Base-by-base conservation (phyloP, 257 asterid species). In the Nicotiana benthamiana region DNA sequence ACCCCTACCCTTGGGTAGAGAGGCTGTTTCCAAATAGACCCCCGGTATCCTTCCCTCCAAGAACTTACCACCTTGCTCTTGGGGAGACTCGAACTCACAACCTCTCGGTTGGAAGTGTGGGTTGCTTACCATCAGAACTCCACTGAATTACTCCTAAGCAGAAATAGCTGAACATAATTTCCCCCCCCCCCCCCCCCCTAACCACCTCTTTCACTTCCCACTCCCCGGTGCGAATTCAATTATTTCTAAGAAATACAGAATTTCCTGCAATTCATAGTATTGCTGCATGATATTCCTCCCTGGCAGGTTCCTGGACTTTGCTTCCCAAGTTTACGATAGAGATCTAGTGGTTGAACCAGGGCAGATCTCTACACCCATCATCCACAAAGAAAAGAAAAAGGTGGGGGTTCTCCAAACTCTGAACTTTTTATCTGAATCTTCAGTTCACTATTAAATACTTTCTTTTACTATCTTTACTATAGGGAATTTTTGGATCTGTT, bases 341-440 rank as follows among this genome's bases (percentile, higher is more conserved):
- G 91, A 92, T 82, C 43, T 86, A n/a, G 85, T 80, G 81, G 86
- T 80, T 81, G 83, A 84, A 80, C 91, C 87, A 85, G 93, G 88
- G 75, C 53, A 63, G 64, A 11, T 86, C 75, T 85, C 86, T 51
- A 54, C 89, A 3, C 87, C 90, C 32, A 16, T 86, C 36, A 16
- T 82, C 60, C 90, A 82, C 11, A 95, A 89, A 84, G 98, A 95
- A 85, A 95, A 93, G 97, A 93, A 91, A 85, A 95, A 89, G 99
- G 99, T 93, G 22, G 1, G 20, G 22, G 24, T 61, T 61, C 75
- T 12, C 36, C 54, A 6, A 32, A n/a, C 4, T 28, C 56, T 20
- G 32, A 56, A 77, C 1, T 3, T 77, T 77, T 30, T 77, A 30
- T 12, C 22, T 20, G 1, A 11, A 6, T 5, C 32, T 30, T 54